Evolutionary conservation across 1,284 basidiomycete genomes (phyloP).

Genomic region (Termitomyces sp.): DNA sequence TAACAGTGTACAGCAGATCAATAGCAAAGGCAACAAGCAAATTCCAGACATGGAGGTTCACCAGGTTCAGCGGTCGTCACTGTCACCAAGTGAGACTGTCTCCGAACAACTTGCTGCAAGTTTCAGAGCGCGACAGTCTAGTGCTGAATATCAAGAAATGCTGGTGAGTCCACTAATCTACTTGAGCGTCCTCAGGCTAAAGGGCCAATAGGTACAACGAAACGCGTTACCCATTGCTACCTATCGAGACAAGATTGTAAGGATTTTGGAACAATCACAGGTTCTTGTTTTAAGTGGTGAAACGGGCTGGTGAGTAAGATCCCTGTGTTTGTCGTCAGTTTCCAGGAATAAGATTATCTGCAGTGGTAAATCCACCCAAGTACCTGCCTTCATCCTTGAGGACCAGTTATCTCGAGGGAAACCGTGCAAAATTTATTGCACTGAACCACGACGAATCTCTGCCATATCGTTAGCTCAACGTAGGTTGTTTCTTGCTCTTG

Average conservation of each 20-base stretch:
- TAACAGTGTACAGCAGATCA: constrained; percentile 19
- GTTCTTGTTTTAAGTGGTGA: constrained; percentile 94
- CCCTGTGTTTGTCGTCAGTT: constrained; percentile 12
- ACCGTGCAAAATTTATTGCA: constrained; percentile 91
- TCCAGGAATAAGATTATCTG: neutral
- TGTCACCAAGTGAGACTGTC: constrained; percentile 21
- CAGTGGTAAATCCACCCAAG: constrained; percentile 97
- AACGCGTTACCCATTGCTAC: constrained; percentile 83
- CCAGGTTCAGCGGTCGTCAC: constrained; percentile 9
- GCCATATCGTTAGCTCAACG: constrained; percentile 96
- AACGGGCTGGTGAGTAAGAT: constrained; percentile 77
- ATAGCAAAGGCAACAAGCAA: constrained; percentile 27
- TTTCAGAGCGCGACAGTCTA: constrained; percentile 58
- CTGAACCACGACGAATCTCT: constrained; percentile 95
- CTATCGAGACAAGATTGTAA: constrained; percentile 75
- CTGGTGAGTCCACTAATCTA: constrained; percentile 50
- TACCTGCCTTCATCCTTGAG: constrained; percentile 94
- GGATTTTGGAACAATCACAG: constrained; percentile 73
- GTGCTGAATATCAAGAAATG: constrained; percentile 80
- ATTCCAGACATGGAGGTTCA: constrained; percentile 14
- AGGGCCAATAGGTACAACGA: constrained; percentile 52
- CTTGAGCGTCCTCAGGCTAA: constrained; percentile 6
- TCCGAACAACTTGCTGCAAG: constrained; percentile 51
- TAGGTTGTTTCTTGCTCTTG: constrained; percentile 17
- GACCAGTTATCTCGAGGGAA: constrained; percentile 80